Base-by-base conservation (phyloP, 2,329 filamentous ascomycete genomes). In the Clonostachys rhizophaga region DNA sequence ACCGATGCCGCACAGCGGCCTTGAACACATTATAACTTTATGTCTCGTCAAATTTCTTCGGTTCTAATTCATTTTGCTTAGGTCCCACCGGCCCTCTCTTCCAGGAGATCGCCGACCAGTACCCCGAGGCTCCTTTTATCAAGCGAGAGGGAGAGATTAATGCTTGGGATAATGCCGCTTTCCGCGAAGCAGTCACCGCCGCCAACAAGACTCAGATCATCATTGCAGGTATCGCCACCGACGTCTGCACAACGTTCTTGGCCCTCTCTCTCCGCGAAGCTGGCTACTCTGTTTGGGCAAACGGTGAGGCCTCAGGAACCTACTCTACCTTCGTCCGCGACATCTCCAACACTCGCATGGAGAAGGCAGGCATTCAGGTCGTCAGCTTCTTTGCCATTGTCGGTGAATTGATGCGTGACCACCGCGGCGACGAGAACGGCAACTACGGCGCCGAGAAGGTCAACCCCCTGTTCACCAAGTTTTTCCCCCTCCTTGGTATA, bases 191-290 rank as follows among this genome's bases (percentile, higher is more conserved):
- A 3, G 74, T 91, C 50, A 67, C 74, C 52, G 84, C 83, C 2
- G 78, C 84, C 5, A 78, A 78, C 49, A 83, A 81, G 61, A 81
- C 74, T 33, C 87, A 91, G 61, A 70, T 91, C 55, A 86, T 91
- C 58, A 64, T 91, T 14, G 85, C 73, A 4, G 86, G 87, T 8
- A 88, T 90, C 56, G 76, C 80, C 3, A 90, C 87, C 1, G 87
- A 91, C 61, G 86, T 90, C 49, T 89, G 84, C 74, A 87, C 84
- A 18, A 72, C 86, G 1, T 90, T 90, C 70, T 74, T 87, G 6
- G 83, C 87, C 0, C 74, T 90, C n/a, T 86, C 84, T 1, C 78
- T 90, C 5, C 74, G 83, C 35, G 77, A 82, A 13, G 84, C 80
- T 40, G 87, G 86, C 24, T 91, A 89, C 70, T 78, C 78, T 36